phyloP scores from a whole-genome alignment of 2,329 filamentous ascomycete species.

The Penicillium sp. region DNA sequence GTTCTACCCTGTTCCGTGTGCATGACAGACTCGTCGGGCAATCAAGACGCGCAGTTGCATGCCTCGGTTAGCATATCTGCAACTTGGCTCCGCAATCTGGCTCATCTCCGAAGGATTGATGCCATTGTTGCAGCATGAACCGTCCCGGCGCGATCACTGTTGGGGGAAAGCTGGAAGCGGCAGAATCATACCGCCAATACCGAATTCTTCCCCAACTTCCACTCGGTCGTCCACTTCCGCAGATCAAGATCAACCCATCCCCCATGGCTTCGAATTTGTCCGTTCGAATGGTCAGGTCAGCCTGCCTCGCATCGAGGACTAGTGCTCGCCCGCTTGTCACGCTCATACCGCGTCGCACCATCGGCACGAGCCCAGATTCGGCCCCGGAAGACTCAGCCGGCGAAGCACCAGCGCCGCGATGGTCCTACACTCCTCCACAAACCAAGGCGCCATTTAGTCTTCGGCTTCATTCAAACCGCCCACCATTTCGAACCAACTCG shows the following conservation, averaged over 20 bases:
- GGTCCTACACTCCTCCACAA: conserved; percentile 65
- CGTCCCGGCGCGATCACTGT: too few species aligned
- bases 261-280: conserved; percentile 51
- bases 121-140: too few species aligned
- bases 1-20: conserved; percentile 8
- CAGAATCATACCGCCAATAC: conserved; percentile 25
- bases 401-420: conserved; percentile 55
- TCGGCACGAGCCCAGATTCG: conserved; percentile 23
- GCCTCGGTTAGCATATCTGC: too few species aligned
- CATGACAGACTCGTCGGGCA: conserved; percentile 4
- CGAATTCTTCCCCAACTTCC: conserved; percentile 22
- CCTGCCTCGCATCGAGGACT: conserved; percentile 29
- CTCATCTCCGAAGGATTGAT: too few species aligned
- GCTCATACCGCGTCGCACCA: conserved; percentile 23
- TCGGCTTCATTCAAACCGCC: conserved; percentile 34
- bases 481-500: conserved; percentile 65
- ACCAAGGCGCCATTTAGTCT: conserved; percentile 65
- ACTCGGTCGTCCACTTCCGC: conserved; percentile 8
- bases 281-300: conserved; percentile 39
- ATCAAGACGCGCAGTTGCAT: too few species aligned
- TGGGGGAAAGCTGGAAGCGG: too few species aligned
- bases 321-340: conserved; percentile 15
- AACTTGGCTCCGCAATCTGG: too few species aligned
- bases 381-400: conserved; percentile 27
- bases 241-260: conserved; percentile 12